These are phyloP conservation scores for Neofusicoccum cordaticola DNA, from an alignment of 2,329 filamentous ascomycete species.

Conservation along the genomic window DNA sequence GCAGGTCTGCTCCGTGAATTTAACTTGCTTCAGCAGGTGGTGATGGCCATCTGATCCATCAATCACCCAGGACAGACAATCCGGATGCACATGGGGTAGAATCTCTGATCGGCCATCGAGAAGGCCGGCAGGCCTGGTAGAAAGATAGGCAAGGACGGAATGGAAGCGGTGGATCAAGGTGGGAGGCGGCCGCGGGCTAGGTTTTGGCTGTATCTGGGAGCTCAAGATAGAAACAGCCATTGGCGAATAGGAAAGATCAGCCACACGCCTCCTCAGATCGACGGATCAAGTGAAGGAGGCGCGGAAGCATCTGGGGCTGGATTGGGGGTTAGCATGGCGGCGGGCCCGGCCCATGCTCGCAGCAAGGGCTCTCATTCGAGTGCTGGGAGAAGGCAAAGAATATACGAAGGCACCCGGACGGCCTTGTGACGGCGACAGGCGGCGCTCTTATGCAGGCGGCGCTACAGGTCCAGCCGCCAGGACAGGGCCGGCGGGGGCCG, in stretches of 20 bases:
- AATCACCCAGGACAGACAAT: background rate
- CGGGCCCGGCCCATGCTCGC: background rate
- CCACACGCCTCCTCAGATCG: background rate
- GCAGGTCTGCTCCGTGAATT: background rate
- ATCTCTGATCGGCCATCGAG: background rate
- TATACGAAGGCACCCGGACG: slow-evolving; percentile 7
- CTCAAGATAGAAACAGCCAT: slow-evolving; percentile 1
- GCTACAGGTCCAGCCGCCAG: background rate
- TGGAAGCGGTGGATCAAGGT: background rate
- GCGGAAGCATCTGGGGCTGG: background rate
- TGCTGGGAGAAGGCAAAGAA: background rate
- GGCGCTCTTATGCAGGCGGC: background rate
- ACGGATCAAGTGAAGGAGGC: background rate
- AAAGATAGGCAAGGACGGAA: background rate
- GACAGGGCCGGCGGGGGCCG: background rate
- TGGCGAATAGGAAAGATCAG: background rate
- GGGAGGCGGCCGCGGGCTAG: background rate
- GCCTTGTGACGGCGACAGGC: slow-evolving; percentile 8
- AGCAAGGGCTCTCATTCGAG: background rate
- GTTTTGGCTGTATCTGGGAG: background rate
- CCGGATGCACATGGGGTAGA: background rate
- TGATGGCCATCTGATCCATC: background rate
- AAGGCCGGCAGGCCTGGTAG: background rate
- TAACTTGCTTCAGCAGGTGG: background rate
- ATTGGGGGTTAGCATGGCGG: background rate